phyloP scores from a whole-genome alignment of 2,329 filamentous ascomycete genomes.

The Xylaria sp. region DNA sequence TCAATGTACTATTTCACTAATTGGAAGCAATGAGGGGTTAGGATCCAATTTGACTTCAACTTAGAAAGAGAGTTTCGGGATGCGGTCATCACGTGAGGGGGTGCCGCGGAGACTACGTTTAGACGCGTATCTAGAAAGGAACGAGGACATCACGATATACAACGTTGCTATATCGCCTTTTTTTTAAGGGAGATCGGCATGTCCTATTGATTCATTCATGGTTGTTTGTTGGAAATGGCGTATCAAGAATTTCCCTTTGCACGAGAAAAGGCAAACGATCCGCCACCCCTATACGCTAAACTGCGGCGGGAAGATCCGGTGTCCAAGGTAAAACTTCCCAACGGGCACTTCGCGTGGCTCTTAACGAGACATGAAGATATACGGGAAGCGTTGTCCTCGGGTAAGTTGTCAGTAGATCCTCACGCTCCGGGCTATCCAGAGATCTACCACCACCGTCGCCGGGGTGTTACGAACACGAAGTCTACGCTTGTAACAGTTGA shows the following conservation, averaged over 20 bases:
- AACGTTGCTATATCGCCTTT: background rate
- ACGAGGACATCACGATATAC: background rate
- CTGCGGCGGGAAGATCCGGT: slow-evolving; percentile 23
- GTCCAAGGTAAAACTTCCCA: slow-evolving; percentile 27
- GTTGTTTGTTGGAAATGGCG: background rate
- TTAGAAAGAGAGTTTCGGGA: slow-evolving; percentile 6
- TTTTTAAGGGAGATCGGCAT: background rate
- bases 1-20: background rate
- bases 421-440: slow-evolving; percentile 30
- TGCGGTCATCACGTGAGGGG: slow-evolving; percentile 24
- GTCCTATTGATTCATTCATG: background rate
- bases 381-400: slow-evolving; percentile 12
- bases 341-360: slow-evolving; percentile 24
- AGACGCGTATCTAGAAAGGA: background rate
- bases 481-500: slow-evolving; percentile 25
- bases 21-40: background rate
- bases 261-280: slow-evolving; percentile 19
- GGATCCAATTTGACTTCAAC: background rate
- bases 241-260: slow-evolving; percentile 29
- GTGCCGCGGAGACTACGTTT: background rate
- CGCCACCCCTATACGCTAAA: slow-evolving; percentile 11
- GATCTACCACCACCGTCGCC: slow-evolving; percentile 13
- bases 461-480: slow-evolving; percentile 5
- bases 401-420: slow-evolving; percentile 22
- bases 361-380: slow-evolving; percentile 27